Evolutionary conservation across 1,139 yeast species (phyloP), one percentile per base, ranked within the genome.

Genomic region (Suhomyces kunorum): DNA sequence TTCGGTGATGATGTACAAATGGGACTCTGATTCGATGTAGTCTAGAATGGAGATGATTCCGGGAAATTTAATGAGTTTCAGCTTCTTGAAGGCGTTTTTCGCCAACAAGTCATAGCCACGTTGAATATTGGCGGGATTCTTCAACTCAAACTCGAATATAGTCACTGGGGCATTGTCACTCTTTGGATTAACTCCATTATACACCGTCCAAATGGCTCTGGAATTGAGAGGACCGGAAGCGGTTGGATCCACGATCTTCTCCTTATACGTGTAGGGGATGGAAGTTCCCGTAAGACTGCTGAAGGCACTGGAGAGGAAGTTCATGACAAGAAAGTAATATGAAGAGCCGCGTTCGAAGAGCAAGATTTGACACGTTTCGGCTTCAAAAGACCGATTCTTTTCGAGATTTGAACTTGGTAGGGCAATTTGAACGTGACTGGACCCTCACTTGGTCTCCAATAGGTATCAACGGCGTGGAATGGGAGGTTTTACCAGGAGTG

Each of bases 1-100:
- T 59, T 92, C 98, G 1, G 96, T 85, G 8, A 89, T 74, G 19
- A 90, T 72, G 51, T 84, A 83, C n/a, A 86, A 63, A 33, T 61
- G 63, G 16, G 72, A 66, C 34, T 83, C 87, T 29, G 75, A 73
- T 56, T 85, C 95, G 39, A 81, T 72, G 24, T 85, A 78, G 49
- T 90, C 97, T 9, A 87, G 52, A 12, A 81, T 76, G 30, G 74
- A 69, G 38, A 89, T 68, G 15, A 89, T 74, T 1, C 95, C 95
- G 0, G 98, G 98, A 20, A 87, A 71, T 45, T 83, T 79, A 54
- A 89, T 68, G 22, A 81, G 68, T 55, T 87, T 83, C 48, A 84
- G 70, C 55, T 82, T 85, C 40, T 71, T 76, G 40, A 79, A 70
- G 38, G 86, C 76, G 58, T 88, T 87, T 38, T 71, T 64, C 1